Percentiles rank a stretch among this genome's conserved stretches.
Evolutionary conservation across 768 basidiomycete species (phyloP).

Genomic region (Termitomyces sp.): DNA sequence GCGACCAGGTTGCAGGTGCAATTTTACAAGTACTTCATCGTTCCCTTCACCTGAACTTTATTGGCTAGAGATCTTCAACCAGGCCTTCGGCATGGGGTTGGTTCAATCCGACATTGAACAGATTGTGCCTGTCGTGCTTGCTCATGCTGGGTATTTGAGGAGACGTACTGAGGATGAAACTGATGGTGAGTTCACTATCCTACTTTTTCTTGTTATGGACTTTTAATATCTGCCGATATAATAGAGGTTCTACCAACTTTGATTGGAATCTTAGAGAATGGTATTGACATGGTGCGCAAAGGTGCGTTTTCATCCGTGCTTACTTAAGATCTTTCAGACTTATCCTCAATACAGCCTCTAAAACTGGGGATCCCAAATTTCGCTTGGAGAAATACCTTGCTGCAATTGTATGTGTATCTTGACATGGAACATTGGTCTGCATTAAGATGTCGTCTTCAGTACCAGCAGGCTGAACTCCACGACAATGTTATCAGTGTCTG

Average conservation of each 20-base stretch:
- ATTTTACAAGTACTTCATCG: neutral
- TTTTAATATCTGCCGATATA: slow-evolving; percentile 24
- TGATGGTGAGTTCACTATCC: slow-evolving; percentile 30
- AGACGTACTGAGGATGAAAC: slow-evolving; percentile 47
- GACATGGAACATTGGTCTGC: neutral
- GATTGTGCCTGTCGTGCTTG: slow-evolving; percentile 59
- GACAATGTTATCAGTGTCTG: slow-evolving; percentile 62
- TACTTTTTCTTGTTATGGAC: slow-evolving; percentile 2
- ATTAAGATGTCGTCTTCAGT: slow-evolving; percentile 8
- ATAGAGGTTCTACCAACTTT: slow-evolving; percentile 52
- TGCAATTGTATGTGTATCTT: slow-evolving; percentile 55
- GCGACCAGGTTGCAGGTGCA: slow-evolving; percentile 13
- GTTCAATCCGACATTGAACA: slow-evolving; percentile 63
- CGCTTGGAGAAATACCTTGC: slow-evolving; percentile 84
- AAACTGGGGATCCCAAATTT: slow-evolving; percentile 70
- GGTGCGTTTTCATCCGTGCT: slow-evolving; percentile 35
- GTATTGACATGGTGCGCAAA: slow-evolving; percentile 58
- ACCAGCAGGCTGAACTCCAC: slow-evolving; percentile 39
- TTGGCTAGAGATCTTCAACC: slow-evolving; percentile 52
- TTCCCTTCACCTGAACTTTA: neutral
- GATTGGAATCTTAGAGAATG: slow-evolving; percentile 60
- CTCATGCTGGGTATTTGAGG: slow-evolving; percentile 64
- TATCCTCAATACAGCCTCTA: slow-evolving; percentile 42
- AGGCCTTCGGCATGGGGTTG: slow-evolving; percentile 53
- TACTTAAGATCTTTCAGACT: neutral